phyloP scores from a whole-genome alignment of 768 basidiomycete species.

The Podaxis sp. region DNA sequence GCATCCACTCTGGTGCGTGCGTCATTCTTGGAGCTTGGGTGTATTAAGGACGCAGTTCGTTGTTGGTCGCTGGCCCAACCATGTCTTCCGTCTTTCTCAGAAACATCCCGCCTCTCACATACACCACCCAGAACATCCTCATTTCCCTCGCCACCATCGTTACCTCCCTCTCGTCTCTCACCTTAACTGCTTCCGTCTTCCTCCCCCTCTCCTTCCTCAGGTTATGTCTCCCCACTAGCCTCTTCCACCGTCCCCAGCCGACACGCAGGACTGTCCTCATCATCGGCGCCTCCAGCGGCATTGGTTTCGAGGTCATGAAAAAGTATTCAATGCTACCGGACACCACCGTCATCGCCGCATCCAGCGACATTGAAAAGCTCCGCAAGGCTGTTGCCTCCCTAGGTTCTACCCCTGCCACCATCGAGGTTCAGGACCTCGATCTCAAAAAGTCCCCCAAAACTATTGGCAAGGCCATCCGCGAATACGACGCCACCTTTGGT shows the following conservation, averaged over 20 bases:
- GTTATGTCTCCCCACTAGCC: not conserved
- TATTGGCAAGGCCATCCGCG: conserved; percentile 16
- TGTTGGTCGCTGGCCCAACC: too few species aligned
- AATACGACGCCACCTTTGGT: conserved; percentile 27
- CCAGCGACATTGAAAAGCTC: conserved; percentile 19
- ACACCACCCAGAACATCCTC: not conserved
- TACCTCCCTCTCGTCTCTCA: not conserved
- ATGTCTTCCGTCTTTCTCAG: not conserved
- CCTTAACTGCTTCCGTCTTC: not conserved
- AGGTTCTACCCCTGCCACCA: conserved; percentile 18
- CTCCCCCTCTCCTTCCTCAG: not conserved
- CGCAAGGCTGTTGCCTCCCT: conserved; percentile 22
- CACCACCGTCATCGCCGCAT: conserved; percentile 28
- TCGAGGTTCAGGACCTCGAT: conserved; percentile 26
- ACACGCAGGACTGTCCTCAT: not conserved
- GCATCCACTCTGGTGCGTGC: too few species aligned
- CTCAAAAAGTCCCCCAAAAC: conserved; percentile 21
- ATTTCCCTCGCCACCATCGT: not conserved
- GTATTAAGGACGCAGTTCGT: too few species aligned
- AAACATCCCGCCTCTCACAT: not conserved
- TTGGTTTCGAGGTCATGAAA: conserved; percentile 29
- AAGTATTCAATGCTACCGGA: conserved; percentile 25
- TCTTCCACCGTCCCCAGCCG: not conserved
- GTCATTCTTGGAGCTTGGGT: too few species aligned
- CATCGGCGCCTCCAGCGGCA: conserved; percentile 18